A percentile compares a stretch with the other conserved stretches of the same genome.
These are phyloP conservation scores for Phytophthora palmivora DNA, from an alignment of 352 stramenopile species.

Conservation along the genomic window DNA sequence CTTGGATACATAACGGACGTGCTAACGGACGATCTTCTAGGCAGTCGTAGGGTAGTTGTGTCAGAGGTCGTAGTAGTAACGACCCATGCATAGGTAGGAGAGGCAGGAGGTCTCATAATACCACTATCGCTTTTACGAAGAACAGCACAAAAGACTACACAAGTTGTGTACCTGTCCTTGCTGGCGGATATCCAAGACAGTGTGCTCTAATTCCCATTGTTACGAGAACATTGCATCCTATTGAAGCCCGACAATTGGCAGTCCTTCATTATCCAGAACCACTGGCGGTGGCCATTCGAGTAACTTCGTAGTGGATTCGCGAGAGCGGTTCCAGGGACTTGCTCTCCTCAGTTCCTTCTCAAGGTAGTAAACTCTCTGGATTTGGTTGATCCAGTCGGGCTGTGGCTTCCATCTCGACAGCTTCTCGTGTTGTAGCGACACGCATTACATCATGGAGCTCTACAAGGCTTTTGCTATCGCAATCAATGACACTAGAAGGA, in stretches of 20 bases:
- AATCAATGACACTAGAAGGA: background rate
- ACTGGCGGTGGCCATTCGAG: constrained; percentile 37
- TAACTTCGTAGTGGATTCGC: constrained; percentile 49
- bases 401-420: constrained; percentile 23
- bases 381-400: constrained; percentile 5
- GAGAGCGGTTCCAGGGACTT: constrained; percentile 24
- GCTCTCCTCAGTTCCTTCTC: constrained; percentile 22
- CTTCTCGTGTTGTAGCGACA: constrained; percentile 27
- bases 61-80: too few relatives aligned
- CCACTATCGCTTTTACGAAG: too few relatives aligned
- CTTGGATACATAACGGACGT: too few relatives aligned
- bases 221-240: constrained; percentile 71
- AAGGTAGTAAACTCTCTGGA: constrained; percentile 29
- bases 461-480: background rate
- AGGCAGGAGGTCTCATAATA: too few relatives aligned
- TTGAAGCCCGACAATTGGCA: constrained; percentile 44
- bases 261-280: constrained; percentile 47
- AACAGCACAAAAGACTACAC: too few relatives aligned
- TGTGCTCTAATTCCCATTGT: constrained; percentile 52
- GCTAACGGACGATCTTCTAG: too few relatives aligned
- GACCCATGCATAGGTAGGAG: too few relatives aligned
- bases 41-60: too few relatives aligned
- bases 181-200: constrained; percentile 51
- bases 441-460: constrained; percentile 25
- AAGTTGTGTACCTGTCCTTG: constrained; percentile 48